Conservation (phyloP, 305 asterid species). For the Vinca major region DNA sequence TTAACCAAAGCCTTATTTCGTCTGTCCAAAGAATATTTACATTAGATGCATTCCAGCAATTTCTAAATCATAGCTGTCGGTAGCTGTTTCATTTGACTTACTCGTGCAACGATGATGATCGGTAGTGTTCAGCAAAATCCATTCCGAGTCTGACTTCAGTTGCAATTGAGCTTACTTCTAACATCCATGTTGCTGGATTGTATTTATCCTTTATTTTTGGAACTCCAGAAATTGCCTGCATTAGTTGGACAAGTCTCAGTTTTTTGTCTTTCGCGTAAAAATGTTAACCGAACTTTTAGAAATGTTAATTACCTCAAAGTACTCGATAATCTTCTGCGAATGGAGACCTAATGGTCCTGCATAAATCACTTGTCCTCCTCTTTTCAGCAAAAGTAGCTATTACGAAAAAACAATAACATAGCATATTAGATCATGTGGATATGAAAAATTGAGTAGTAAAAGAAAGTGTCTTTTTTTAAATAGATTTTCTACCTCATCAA, state of each 20-base stretch:
- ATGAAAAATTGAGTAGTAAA: background rate
- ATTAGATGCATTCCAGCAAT: slow-evolving; percentile 5
- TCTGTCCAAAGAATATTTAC: slow-evolving; percentile 21
- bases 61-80: slow-evolving; percentile 1
- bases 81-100: slow-evolving; percentile 27
- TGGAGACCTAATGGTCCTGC: slow-evolving; percentile 84
- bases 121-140: slow-evolving; percentile 76
- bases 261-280: background rate
- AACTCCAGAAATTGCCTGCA: slow-evolving; percentile 66
- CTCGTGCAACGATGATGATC: slow-evolving; percentile 51
- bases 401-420: slow-evolving; percentile 4
- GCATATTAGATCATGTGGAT: background rate
- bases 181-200: slow-evolving; percentile 99
- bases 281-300: background rate
- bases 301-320: slow-evolving; percentile 60
- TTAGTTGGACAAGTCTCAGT: slow-evolving; percentile 2
- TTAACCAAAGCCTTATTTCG: slow-evolving; percentile 46
- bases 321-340: slow-evolving; percentile 61
- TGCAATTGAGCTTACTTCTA: slow-evolving; percentile 76
- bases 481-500: slow-evolving; percentile 56
- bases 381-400: slow-evolving; percentile 80
- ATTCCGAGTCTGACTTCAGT: slow-evolving; percentile 62
- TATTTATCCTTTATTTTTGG: slow-evolving; percentile 64
- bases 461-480: too few relatives aligned
- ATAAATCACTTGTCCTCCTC: slow-evolving; percentile 89